phyloP scores from a whole-genome alignment of 2,329 filamentous ascomycete genomes.

The Fusarium sarcochroum region DNA sequence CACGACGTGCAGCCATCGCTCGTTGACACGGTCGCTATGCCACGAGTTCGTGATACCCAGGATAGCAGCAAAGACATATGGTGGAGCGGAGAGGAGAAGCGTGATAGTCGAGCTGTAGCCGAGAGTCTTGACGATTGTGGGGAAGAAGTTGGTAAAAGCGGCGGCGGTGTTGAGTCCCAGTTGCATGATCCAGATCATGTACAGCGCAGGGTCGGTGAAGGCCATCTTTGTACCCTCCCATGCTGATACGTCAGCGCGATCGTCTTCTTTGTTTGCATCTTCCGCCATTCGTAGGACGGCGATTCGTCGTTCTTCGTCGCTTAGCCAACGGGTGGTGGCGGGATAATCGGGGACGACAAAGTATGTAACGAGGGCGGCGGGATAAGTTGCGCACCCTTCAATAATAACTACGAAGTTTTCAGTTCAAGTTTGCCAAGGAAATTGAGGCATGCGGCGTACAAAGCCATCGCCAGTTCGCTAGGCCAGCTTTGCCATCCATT shows the following conservation, averaged over 20 bases:
- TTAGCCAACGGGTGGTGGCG: slow-evolving; percentile 16
- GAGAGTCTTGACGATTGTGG: slow-evolving; percentile 16
- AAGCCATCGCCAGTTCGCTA: slow-evolving; percentile 71
- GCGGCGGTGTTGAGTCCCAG: slow-evolving; percentile 19
- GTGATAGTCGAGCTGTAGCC: slow-evolving; percentile 16
- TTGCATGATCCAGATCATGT: slow-evolving; percentile 29
- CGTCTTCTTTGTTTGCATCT: slow-evolving; percentile 19
- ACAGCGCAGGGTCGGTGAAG: slow-evolving; percentile 4
- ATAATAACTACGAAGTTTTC: slow-evolving; percentile 7
- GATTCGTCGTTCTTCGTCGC: slow-evolving; percentile 9
- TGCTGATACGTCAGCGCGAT: slow-evolving; percentile 1
- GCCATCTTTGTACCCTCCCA: slow-evolving; percentile 18
- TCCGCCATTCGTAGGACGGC: slow-evolving; percentile 16
- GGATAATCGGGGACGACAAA: slow-evolving; percentile 28
- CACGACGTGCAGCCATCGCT: slow-evolving; percentile 17
- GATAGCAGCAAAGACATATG: slow-evolving; percentile 12
- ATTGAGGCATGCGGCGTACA: neutral
- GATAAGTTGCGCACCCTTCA: slow-evolving; percentile 16
- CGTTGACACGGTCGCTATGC: slow-evolving; percentile 14
- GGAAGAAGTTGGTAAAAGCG: slow-evolving; percentile 22
- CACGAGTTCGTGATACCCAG: slow-evolving; percentile 17
- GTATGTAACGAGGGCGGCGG: slow-evolving; percentile 15
- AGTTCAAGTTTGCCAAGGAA: fast-evolving
- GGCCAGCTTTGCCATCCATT: slow-evolving; percentile 71
- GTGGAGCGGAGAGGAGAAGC: slow-evolving; percentile 11